Evolutionary conservation across 257 asterid genomes (phyloP).

Genomic region (Solanum bulbocastanum): DNA sequence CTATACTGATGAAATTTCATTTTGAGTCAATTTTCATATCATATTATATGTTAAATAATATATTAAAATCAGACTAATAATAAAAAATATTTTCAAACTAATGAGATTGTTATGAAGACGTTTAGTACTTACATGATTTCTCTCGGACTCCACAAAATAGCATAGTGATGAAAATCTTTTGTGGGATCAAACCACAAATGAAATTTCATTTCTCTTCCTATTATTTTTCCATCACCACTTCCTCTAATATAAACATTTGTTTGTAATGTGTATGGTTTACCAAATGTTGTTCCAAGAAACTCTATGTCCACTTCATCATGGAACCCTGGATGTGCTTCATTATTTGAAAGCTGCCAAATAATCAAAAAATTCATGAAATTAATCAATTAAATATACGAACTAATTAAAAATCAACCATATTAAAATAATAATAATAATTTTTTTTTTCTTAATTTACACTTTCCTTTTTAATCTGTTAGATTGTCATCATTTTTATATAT

Average conservation of each 20-base stretch:
- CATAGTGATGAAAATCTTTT: slow-evolving; percentile 68
- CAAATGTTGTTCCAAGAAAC: slow-evolving; percentile 86
- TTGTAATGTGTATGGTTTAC: slow-evolving; percentile 86
- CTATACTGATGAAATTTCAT: background rate
- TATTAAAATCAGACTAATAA: background rate
- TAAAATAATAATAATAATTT: background rate
- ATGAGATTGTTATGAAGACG: background rate
- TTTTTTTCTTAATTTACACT: background rate
- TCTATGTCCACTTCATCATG: slow-evolving; percentile 97
- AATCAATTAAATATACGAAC: background rate
- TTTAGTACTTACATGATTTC: slow-evolving; percentile 58
- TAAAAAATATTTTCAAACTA: background rate
- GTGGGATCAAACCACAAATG: slow-evolving; percentile 98
- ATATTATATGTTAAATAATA: too few species aligned
- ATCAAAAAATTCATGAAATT: background rate
- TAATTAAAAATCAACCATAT: background rate
- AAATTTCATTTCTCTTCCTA: slow-evolving; percentile 92
- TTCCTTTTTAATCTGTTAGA: background rate
- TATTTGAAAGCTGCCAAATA: slow-evolving; percentile 59
- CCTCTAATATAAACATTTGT: slow-evolving; percentile 89
- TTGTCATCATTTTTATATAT: background rate
- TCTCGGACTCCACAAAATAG: slow-evolving; percentile 64
- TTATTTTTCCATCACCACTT: slow-evolving; percentile 78
- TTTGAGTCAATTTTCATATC: background rate
- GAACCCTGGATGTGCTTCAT: slow-evolving; percentile 78